Base-by-base conservation (phyloP, 371 early-diverging fungal genomes). In the Haplosporangium sp. region DNA sequence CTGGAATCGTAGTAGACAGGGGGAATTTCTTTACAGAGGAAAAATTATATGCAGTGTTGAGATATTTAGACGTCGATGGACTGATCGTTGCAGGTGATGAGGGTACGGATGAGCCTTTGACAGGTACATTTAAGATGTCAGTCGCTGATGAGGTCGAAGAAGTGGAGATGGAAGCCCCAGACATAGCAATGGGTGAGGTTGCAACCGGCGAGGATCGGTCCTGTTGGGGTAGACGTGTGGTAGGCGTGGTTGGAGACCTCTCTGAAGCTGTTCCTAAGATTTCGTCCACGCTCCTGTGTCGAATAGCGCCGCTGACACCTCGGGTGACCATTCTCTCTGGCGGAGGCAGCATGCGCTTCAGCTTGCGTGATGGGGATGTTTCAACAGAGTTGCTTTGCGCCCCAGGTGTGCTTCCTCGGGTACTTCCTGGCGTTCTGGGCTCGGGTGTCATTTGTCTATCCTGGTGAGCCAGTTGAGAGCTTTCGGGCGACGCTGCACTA, bases 261-360 rank as follows among this genome's bases (percentile, higher is more conserved):
- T 81, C 82, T 37, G 79, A 69, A 12, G 84, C 62, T 37, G 85
- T 84, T 14, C 87, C 83, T 7, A 88, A 54, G 36, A 88, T 87
- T 58, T 88, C 88, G 29, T 85, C 88, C 14, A 89, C 89, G 52
- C 86, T 88, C 59, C 83, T 85, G n/a, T 86, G 88, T 16, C 87
- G 83, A 57, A 87, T 86, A 23, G 89, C 89, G 23, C 90, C 89
- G 69, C 89, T 90, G 14, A 89, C 89, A 37, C 91, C 91, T 8
- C 91, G 85, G 1, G 92, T 92, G 10, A 92, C 86, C 91, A 92
- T 92, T 18, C 91, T 82, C 62, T 85, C 92, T 38, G 86, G 87
- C n/a, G 91, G 90, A 18, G 92, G 90, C 12, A 82, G 69, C 18
- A 77, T 64, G 29, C 86, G 85, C 47, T 86, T 81, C 11, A 61